A percentile compares a stretch with the other conserved stretches of the same genome.
These are phyloP conservation scores for Cladobotryum mycophilum DNA, from an alignment of 2,329 filamentous ascomycete species.

Conservation along the genomic window DNA sequence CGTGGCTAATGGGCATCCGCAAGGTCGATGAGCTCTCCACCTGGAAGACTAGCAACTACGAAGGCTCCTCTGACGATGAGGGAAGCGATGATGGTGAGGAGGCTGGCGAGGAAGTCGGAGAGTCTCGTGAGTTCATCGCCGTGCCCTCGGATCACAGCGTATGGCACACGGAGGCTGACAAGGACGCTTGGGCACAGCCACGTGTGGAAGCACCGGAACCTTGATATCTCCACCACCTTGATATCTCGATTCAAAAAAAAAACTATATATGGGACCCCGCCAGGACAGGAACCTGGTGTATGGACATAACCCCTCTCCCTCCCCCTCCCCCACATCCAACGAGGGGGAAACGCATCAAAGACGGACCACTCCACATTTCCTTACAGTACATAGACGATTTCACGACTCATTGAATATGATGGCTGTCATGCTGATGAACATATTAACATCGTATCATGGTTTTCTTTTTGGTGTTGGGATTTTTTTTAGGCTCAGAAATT, in stretches of 20 bases:
- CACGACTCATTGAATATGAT: constrained; percentile 8
- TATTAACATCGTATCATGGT: too few species aligned
- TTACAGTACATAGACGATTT: constrained; percentile 11
- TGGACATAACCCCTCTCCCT: not conserved
- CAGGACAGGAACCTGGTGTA: constrained; percentile 5
- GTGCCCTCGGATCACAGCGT: constrained; percentile 39
- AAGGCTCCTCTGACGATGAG: constrained; percentile 31
- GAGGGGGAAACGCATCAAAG: constrained; percentile 8
- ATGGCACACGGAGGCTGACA: constrained; percentile 32
- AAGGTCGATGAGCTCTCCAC: constrained; percentile 51
- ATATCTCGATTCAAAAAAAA: too few species aligned
- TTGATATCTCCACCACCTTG: not conserved
- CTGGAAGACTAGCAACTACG: constrained; percentile 43
- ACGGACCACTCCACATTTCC: constrained; percentile 6
- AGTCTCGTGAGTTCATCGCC: constrained; percentile 44
- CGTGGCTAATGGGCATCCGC: constrained; percentile 85
- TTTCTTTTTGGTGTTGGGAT: too few species aligned
- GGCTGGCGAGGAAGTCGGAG: constrained; percentile 11
- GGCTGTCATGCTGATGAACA: not conserved
- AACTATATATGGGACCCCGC: too few species aligned
- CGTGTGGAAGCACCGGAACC: not conserved
- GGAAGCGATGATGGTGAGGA: constrained; percentile 29
- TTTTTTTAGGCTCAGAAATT: too few species aligned
- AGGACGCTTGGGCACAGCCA: constrained; percentile 2
- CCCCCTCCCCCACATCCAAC: constrained; percentile 8